phyloP scores from a whole-genome alignment of 371 early-diverging fungal species.

The Neoconidiobolus thromboides region DNA sequence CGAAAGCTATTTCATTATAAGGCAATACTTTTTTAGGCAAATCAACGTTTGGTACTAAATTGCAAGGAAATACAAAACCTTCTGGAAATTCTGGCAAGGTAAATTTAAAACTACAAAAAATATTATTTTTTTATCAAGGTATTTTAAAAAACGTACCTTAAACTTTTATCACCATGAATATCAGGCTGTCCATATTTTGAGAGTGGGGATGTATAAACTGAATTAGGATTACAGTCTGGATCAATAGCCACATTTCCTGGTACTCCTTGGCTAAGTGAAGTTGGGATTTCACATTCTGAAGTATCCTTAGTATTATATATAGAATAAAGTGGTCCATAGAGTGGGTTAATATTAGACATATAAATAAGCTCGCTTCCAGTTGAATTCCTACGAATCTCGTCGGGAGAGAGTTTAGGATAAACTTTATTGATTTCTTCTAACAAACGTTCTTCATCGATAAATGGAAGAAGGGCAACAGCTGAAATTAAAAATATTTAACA shows the following conservation, averaged over 20 bases:
- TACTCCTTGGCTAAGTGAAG: slow-evolving; percentile 13
- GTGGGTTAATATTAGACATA: slow-evolving; percentile 38
- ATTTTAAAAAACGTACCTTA: slow-evolving; percentile 13
- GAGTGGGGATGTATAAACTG: slow-evolving; percentile 46
- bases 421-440: slow-evolving; percentile 51
- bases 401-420: slow-evolving; percentile 46
- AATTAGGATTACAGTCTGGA: slow-evolving; percentile 44
- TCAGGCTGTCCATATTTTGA: slow-evolving; percentile 30
- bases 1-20: background rate
- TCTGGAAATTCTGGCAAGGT: background rate
- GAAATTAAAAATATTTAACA: slow-evolving; percentile 1
- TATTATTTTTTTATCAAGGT: background rate
- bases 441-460: slow-evolving; percentile 71
- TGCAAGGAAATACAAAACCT: background rate
- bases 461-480: slow-evolving; percentile 84
- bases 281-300: slow-evolving; percentile 2
- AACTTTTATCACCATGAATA: slow-evolving; percentile 32
- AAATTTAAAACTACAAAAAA: background rate
- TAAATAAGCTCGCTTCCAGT: slow-evolving; percentile 50
- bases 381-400: slow-evolving; percentile 55
- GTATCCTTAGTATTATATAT: slow-evolving; percentile 19
- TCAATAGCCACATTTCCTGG: slow-evolving; percentile 45
- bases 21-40: background rate
- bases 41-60: background rate
- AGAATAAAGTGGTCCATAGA: slow-evolving; percentile 46